Evolutionary conservation across 495 filamentous ascomycete species (phyloP).

Genomic region (Penicillium canariense): DNA sequence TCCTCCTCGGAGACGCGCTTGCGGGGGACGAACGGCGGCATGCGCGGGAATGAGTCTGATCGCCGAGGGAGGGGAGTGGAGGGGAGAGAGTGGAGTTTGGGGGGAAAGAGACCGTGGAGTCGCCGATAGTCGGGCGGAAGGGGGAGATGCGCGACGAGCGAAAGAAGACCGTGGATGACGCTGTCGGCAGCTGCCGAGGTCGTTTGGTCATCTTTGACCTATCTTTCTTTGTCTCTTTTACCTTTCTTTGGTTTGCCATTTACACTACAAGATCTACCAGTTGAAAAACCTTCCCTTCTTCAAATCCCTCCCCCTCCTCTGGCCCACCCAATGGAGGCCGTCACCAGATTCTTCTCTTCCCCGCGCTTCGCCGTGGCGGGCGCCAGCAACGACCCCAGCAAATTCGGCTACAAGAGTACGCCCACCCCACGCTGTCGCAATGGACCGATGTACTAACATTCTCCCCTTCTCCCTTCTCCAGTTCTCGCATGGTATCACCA

Average conservation of each 20-base stretch:
- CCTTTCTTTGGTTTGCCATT: not conserved
- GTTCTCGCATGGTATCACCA: conserved; percentile 87
- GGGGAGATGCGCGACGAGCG: conserved; percentile 14
- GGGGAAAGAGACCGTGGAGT: not conserved
- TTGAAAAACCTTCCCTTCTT: conserved; percentile 1
- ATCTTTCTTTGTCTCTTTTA: not conserved
- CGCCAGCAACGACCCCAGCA: conserved; percentile 75
- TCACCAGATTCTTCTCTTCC: conserved; percentile 78
- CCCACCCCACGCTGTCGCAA: not conserved
- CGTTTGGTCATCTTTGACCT: not conserved
- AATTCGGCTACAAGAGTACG: conserved; percentile 89
- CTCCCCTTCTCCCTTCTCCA: conserved; percentile 27
- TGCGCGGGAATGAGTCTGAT: conserved; percentile 21
- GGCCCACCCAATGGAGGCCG: conserved; percentile 43
- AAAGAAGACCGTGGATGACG: conserved; percentile 6
- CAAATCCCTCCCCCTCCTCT: not conserved
- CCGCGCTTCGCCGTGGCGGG: conserved; percentile 87
- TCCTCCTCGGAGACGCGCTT: conserved; percentile 53
- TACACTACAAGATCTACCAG: not conserved
- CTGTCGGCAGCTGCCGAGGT: conserved; percentile 25
- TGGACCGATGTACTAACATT: not conserved
- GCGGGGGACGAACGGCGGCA: conserved; percentile 53
- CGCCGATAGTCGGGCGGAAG: conserved; percentile 15
- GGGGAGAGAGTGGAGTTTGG: not conserved
- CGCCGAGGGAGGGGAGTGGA: not conserved